Conservation (phyloP, 2,329 filamentous ascomycete genomes). For the Rutstroemia sp. region DNA sequence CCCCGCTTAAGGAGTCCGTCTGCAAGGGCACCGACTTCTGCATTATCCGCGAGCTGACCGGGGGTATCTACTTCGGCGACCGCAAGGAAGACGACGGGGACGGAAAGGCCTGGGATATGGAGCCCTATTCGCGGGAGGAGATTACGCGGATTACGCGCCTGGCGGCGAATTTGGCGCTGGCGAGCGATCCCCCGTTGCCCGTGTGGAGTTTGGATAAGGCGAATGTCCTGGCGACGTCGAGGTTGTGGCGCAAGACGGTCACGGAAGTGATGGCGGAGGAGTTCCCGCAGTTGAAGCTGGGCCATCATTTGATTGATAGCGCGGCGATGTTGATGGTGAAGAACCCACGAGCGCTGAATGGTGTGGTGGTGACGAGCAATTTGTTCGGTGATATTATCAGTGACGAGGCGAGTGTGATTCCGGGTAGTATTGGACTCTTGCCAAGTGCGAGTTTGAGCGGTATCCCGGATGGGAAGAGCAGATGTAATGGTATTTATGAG, state of each 20-base stretch:
- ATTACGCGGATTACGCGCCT: slow-evolving; percentile 83
- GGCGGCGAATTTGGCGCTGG: slow-evolving; percentile 72
- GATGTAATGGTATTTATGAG: slow-evolving; percentile 93
- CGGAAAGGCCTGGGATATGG: slow-evolving; percentile 71
- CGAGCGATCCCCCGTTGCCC: slow-evolving; percentile 65
- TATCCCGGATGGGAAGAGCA: slow-evolving; percentile 75
- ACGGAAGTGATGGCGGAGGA: slow-evolving; percentile 78
- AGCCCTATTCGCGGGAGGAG: slow-evolving; percentile 78
- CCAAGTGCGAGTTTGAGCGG: slow-evolving; percentile 83
- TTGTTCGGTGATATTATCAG: slow-evolving; percentile 93
- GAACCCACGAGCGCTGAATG: slow-evolving; percentile 81
- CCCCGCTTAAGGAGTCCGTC: slow-evolving; percentile 78
- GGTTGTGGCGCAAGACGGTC: slow-evolving; percentile 84
- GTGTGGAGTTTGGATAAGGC: slow-evolving; percentile 93
- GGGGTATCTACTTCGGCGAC: slow-evolving; percentile 93
- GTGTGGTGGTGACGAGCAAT: slow-evolving; percentile 87
- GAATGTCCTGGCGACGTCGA: slow-evolving; percentile 84
- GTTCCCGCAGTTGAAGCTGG: slow-evolving; percentile 77
- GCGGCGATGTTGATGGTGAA: slow-evolving; percentile 98
- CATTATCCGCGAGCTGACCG: slow-evolving; percentile 85
- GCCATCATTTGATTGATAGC: slow-evolving; percentile 88
- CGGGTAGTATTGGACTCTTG: slow-evolving; percentile 79
- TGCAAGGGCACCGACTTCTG: slow-evolving; percentile 86
- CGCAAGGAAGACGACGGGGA: slow-evolving; percentile 72
- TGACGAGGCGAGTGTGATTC: slow-evolving; percentile 92